Evolutionary conservation across 1,139 yeast species (phyloP).

Genomic region (Casaregolazyma suthepensis): DNA sequence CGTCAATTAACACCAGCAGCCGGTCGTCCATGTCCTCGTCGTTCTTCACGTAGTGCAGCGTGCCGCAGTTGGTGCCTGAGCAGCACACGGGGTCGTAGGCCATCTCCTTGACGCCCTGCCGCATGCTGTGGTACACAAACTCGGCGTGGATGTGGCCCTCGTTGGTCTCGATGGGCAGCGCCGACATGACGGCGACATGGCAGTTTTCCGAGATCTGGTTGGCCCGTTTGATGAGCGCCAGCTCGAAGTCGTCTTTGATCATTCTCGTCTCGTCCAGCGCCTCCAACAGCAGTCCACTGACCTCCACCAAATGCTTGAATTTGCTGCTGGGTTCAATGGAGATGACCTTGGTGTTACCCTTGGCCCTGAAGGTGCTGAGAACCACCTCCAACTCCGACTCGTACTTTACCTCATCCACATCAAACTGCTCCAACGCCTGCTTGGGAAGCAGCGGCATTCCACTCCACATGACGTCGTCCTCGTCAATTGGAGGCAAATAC

Average conservation of each 20-base stretch:
- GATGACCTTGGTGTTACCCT: slow-evolving; percentile 24
- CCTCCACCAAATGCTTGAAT: slow-evolving; percentile 15
- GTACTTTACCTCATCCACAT: slow-evolving; percentile 76
- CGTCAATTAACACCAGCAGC: slow-evolving; percentile 77
- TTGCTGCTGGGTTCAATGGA: slow-evolving; percentile 37
- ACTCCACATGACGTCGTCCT: slow-evolving; percentile 94
- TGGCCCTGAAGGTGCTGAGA: slow-evolving; percentile 20
- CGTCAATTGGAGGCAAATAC: slow-evolving; percentile 75
- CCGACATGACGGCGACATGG: slow-evolving; percentile 89
- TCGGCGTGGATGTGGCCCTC: slow-evolving; percentile 96
- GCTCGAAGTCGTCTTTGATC: slow-evolving; percentile 77
- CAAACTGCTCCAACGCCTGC: slow-evolving; percentile 59
- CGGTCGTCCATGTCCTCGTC: slow-evolving; percentile 56
- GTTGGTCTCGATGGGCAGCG: slow-evolving; percentile 76
- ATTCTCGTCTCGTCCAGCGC: slow-evolving; percentile 84
- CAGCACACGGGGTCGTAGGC: slow-evolving; percentile 96
- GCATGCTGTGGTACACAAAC: slow-evolving; percentile 83
- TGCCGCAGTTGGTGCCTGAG: slow-evolving; percentile 86
- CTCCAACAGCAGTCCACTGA: slow-evolving; percentile 30
- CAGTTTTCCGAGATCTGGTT: slow-evolving; percentile 80
- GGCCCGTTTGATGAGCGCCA: slow-evolving; percentile 71
- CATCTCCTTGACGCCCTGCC: slow-evolving; percentile 86
- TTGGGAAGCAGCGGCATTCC: slow-evolving; percentile 73
- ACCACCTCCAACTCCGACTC: slow-evolving; percentile 41
- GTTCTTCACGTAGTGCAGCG: slow-evolving; percentile 83